phyloP scores from a whole-genome alignment of 176 grass and related monocot species.

The Oryza nivara region DNA sequence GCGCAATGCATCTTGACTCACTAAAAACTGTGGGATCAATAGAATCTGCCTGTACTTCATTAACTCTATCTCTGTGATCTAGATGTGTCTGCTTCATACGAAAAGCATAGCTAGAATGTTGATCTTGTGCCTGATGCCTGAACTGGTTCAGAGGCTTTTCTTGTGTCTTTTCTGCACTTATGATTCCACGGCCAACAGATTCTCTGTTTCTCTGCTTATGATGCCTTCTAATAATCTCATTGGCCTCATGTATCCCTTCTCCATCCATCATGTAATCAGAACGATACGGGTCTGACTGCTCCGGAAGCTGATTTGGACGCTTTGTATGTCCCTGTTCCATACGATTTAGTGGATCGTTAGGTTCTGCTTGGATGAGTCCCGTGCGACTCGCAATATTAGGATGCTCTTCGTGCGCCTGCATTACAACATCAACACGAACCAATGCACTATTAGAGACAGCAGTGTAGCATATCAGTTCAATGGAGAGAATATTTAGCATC shows the following conservation, averaged over 20 bases:
- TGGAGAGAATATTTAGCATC: not conserved
- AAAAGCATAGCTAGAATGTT: slow-evolving; percentile 7
- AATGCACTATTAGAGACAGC: slow-evolving; percentile 27
- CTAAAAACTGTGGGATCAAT: slow-evolving; percentile 9
- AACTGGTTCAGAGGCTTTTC: slow-evolving; percentile 30
- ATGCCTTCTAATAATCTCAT: not conserved
- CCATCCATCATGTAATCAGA: not conserved
- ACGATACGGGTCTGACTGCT: slow-evolving; percentile 23
- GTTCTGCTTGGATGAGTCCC: not conserved
- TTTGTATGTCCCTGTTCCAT: slow-evolving; percentile 9
- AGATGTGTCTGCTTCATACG: slow-evolving; percentile 4
- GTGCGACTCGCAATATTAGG: slow-evolving; percentile 13
- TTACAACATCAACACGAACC: not conserved
- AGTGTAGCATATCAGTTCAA: slow-evolving; percentile 15
- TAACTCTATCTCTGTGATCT: not conserved
- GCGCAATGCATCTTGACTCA: not conserved
- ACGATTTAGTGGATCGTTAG: slow-evolving; percentile 29
- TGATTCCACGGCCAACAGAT: not conserved
- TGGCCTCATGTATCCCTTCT: slow-evolving; percentile 12
- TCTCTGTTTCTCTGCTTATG: slow-evolving; percentile 14
- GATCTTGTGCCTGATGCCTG: slow-evolving; percentile 33
- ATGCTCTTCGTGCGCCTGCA: slow-evolving; percentile 26
- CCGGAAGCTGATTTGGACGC: not conserved
- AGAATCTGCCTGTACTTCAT: slow-evolving; percentile 8
- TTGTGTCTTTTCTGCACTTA: slow-evolving; percentile 29